Evolutionary conservation across 164 flowering plant genomes (phyloP).

Genomic region (Litsea cubeba): DNA sequence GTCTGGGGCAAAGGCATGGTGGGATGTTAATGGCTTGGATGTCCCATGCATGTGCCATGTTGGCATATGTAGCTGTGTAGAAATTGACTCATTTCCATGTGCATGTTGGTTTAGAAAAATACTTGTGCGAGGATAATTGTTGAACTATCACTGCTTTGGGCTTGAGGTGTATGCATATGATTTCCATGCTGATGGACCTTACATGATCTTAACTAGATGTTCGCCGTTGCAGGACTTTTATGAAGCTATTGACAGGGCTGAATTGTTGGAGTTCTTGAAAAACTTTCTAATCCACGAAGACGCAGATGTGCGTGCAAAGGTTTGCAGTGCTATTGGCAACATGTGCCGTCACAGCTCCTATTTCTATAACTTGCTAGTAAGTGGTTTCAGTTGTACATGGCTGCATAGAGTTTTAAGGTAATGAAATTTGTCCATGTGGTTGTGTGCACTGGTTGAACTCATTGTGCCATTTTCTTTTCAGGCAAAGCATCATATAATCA

Average conservation of each 20-base stretch:
- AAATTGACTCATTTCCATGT: not conserved
- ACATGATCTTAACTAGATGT: not conserved
- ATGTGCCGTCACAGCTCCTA: constrained; percentile 92
- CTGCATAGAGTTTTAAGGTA: not conserved
- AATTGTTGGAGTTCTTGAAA: constrained; percentile 51
- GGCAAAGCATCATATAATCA: constrained; percentile 62
- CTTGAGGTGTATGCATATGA: no score
- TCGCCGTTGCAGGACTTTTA: constrained; percentile 63
- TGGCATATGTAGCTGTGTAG: not conserved
- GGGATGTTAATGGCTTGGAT: not conserved
- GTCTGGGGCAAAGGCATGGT: not conserved
- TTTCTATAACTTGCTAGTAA: constrained; percentile 68
- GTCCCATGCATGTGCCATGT: not conserved
- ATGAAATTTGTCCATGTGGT: not conserved
- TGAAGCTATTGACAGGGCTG: constrained; percentile 63
- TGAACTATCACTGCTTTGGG: no score
- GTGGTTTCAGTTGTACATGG: constrained; percentile 13
- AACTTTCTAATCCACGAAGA: constrained; percentile 73
- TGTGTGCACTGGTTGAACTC: not conserved
- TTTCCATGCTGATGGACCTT: not conserved
- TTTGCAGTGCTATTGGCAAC: constrained; percentile 97
- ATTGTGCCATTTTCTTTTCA: constrained; percentile 16
- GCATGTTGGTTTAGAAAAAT: not conserved
- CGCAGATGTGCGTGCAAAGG: constrained; percentile 79
- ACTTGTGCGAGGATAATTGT: no score